Evolutionary conservation across 768 basidiomycete species (phyloP).

Genomic region (Pleurotus platypus): DNA sequence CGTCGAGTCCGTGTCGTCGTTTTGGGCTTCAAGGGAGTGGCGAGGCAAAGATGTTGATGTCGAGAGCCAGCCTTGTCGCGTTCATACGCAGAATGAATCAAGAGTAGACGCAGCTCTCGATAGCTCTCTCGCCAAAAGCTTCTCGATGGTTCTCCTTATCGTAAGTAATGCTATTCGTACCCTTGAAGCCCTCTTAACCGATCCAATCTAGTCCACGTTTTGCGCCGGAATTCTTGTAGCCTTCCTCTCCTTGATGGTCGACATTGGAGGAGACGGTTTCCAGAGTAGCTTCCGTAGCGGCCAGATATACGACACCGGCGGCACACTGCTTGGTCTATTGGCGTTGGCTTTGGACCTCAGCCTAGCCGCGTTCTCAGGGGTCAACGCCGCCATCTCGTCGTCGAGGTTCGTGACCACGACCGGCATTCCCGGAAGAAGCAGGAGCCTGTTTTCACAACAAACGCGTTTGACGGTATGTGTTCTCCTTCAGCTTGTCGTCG

Average conservation of each 20-base stretch:
- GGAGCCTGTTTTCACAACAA: not conserved
- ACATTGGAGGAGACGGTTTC: not conserved
- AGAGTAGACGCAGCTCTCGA: not conserved
- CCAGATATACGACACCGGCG: not conserved
- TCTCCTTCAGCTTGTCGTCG: not conserved
- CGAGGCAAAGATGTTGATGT: no score
- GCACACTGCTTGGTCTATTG: not conserved
- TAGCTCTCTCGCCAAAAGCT: not conserved
- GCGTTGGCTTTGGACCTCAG: not conserved
- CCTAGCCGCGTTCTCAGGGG: not conserved
- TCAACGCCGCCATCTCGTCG: not conserved
- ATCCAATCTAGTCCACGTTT: not conserved
- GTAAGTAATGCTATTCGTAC: not conserved
- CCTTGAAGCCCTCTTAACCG: not conserved
- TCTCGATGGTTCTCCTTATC: conserved; percentile 1
- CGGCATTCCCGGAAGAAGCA: not conserved
- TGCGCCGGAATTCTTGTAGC: conserved; percentile 21
- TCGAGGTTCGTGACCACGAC: not conserved
- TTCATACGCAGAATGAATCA: no score
- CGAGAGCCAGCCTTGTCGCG: no score
- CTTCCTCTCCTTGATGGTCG: conserved; percentile 16
- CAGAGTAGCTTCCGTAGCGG: not conserved
- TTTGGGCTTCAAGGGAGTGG: no score
- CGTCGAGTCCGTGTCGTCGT: no score
- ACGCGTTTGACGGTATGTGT: not conserved